Conservation (phyloP, 2,329 filamentous ascomycete genomes). For the Trichoderma lentiforme region DNA sequence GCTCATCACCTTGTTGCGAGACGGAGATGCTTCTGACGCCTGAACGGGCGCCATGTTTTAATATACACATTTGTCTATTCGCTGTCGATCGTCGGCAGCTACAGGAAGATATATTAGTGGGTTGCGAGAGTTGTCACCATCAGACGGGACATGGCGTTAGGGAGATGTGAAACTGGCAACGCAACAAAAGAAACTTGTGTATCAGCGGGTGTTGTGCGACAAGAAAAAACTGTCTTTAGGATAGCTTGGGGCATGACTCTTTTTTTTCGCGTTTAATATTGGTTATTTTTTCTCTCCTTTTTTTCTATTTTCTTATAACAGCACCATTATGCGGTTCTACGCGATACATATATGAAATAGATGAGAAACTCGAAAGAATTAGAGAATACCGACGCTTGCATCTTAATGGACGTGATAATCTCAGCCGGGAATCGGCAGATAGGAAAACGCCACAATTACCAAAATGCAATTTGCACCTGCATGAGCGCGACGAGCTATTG, state of each 20-base stretch:
- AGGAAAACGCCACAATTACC: not conserved
- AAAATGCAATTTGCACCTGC: conserved; percentile 4
- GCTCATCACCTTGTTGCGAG: not conserved
- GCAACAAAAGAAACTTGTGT: conserved; percentile 3
- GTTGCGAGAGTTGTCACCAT: conserved; percentile 15
- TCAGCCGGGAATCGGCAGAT: not conserved
- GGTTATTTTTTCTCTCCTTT: not conserved
- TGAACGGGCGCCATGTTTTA: not conserved
- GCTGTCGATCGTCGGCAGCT: not conserved
- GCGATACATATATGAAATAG: not conserved
- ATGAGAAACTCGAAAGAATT: not conserved
- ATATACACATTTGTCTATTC: conserved; percentile 3
- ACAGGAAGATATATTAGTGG: conserved; percentile 1
- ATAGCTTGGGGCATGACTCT: conserved; percentile 13
- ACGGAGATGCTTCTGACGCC: not conserved
- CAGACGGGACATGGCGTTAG: conserved; percentile 22
- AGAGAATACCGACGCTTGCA: not conserved
- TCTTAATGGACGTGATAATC: not conserved
- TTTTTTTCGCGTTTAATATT: not conserved
- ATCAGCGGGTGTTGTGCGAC: conserved; percentile 6
- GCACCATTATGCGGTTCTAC: not conserved
- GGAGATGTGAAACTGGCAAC: conserved; percentile 17
- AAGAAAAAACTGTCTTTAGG: conserved; percentile 8
- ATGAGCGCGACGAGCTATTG: conserved; percentile 6
- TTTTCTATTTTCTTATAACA: not conserved